These are phyloP conservation scores for Aquanectria penicillioides DNA, from an alignment of 2,329 filamentous ascomycete genomes.

Conservation along the genomic window DNA sequence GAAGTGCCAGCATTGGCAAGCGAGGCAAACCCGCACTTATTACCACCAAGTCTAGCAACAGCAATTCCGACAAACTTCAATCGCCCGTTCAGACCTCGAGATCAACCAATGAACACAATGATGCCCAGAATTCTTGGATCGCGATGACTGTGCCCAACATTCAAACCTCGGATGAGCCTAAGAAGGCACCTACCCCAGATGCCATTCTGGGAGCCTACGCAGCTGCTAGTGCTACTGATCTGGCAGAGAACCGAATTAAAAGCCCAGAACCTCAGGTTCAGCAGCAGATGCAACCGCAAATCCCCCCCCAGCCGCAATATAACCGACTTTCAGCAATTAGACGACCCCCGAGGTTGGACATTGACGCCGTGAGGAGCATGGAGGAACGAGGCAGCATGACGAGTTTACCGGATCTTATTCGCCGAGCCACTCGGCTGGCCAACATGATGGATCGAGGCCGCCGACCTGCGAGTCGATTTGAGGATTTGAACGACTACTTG, in stretches of 20 bases:
- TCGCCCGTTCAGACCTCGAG: slow-evolving; percentile 53
- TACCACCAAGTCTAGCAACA: slow-evolving; percentile 44
- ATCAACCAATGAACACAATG: slow-evolving; percentile 58
- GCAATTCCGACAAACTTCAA: slow-evolving; percentile 38
- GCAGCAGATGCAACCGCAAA: not conserved
- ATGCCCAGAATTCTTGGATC: slow-evolving; percentile 58
- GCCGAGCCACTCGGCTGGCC: slow-evolving; percentile 85
- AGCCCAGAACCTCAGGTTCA: slow-evolving; percentile 40
- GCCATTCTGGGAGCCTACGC: slow-evolving; percentile 62
- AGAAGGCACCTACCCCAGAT: slow-evolving; percentile 50
- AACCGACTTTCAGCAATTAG: slow-evolving; percentile 65
- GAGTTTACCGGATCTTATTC: slow-evolving; percentile 90
- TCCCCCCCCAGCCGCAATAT: slow-evolving; percentile 19
- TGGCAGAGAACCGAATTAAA: slow-evolving; percentile 45
- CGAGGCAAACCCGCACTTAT: slow-evolving; percentile 67
- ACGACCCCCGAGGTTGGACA: slow-evolving; percentile 79
- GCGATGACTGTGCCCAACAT: slow-evolving; percentile 47
- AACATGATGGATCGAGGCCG: slow-evolving; percentile 87
- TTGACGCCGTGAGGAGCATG: slow-evolving; percentile 82
- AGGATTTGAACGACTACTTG: slow-evolving; percentile 62
- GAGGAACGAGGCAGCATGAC: slow-evolving; percentile 90
- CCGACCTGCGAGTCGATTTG: slow-evolving; percentile 68
- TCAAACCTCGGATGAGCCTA: slow-evolving; percentile 24
- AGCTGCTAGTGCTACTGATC: slow-evolving; percentile 57
- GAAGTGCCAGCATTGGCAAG: slow-evolving; percentile 70